Evolutionary conservation across 2,329 filamentous ascomycete genomes (phyloP).

Genomic region (Colletotrichum spaethianum): DNA sequence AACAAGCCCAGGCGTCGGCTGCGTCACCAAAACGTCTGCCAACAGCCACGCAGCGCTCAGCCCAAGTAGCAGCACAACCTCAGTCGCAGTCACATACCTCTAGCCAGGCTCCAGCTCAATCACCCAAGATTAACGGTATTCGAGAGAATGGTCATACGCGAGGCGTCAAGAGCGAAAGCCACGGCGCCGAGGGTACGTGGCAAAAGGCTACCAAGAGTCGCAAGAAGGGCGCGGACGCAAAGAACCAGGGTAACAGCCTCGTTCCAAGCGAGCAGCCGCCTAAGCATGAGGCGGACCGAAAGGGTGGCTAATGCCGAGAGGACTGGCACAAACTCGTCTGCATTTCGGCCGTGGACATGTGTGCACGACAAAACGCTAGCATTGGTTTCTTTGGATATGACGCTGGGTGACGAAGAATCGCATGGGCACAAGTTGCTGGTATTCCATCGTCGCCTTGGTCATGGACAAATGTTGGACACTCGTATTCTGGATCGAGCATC

Average conservation of each 20-base stretch:
- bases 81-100: slow-evolving; percentile 42
- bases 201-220: slow-evolving; percentile 70
- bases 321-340: neutral
- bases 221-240: slow-evolving; percentile 66
- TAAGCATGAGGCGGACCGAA: slow-evolving; percentile 72
- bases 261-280: slow-evolving; percentile 66
- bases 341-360: too few relatives aligned
- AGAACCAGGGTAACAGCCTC: slow-evolving; percentile 59
- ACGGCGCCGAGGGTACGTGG: slow-evolving; percentile 64
- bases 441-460: slow-evolving; percentile 11
- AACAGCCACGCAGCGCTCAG: slow-evolving; percentile 13
- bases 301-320: slow-evolving; percentile 66
- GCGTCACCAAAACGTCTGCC: slow-evolving; percentile 43
- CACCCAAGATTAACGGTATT: slow-evolving; percentile 56
- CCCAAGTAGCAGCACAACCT: slow-evolving; percentile 45
- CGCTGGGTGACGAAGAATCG: neutral
- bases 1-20: slow-evolving; percentile 42
- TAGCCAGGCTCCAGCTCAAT: slow-evolving; percentile 44
- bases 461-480: slow-evolving; percentile 33
- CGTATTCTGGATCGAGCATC: slow-evolving; percentile 33
- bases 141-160: slow-evolving; percentile 69
- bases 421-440: neutral
- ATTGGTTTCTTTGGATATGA: slow-evolving; percentile 38
- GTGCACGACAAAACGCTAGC: slow-evolving; percentile 18
- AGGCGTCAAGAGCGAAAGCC: slow-evolving; percentile 68